Base-by-base conservation (phyloP, 208 protist genomes). In the Acanthamoeba castellanii region DNA sequence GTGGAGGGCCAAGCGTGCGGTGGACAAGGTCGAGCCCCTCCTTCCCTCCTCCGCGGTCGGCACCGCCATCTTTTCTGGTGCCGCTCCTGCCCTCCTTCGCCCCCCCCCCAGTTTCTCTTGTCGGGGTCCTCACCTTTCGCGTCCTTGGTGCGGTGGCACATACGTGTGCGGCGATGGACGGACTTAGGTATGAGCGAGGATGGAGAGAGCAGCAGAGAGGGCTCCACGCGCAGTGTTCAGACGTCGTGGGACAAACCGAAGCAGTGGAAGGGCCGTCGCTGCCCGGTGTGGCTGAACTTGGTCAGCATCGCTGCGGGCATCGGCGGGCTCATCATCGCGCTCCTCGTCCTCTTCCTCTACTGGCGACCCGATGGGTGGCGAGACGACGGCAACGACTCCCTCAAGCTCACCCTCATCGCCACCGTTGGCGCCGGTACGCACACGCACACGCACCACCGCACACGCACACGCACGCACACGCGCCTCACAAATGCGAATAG, bases 401-500 rank as follows among this genome's bases (percentile, higher is more conserved):
- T 87, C 42, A 87, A 87, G 78, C 45, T 30, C 47, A 87, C 78
- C 20, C 78, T 87, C 50, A 87, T 87, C 78, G 78, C 78, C 50
- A 64, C 78, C 6, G 45, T 87, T 16, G 78, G 78, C 25, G 78
- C 76, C 22, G 76, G 76, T 85, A 57, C 42, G 27, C 18, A 5
- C 16, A 52, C 11, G 42, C 47, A 1, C 45, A 57, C 27, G 11
- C 16, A 22, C 76, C 27, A 16, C 55, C 9, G 14, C 76, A 37
- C 11, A 6, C 76, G 14, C 18, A 47, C 76, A 45, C 27, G 13
- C 14, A n/a, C 20, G 7, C 9, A 16, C 72, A 82, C 0, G 7
- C 7, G 8, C 8, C 34, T 82, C 34, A n/a, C 27, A n/a, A 25
- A 7, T 0, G 27, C 25, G 30, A 18, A 14, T n/a, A 87, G 78